Evolutionary conservation across 306 rosid species (phyloP).

Genomic region (Vigna mungo): DNA sequence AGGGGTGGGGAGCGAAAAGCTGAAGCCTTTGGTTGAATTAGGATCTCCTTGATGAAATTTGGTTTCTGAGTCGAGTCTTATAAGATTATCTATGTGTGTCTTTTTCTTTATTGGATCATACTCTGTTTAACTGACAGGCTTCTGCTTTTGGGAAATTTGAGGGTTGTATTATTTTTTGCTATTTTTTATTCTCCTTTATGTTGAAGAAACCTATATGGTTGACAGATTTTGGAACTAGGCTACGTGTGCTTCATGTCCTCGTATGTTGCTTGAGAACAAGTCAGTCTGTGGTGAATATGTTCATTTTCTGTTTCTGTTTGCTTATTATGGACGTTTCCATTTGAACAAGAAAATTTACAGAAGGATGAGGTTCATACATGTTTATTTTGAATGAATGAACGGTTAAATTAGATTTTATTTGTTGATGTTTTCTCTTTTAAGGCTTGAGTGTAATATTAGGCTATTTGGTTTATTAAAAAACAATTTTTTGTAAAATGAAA

Average conservation of each 20-base stretch:
- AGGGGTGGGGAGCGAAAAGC: background rate
- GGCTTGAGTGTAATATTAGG: background rate
- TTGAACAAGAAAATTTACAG: conserved; percentile 15
- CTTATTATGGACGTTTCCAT: background rate
- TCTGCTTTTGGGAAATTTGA: conserved; percentile 21
- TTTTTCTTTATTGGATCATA: background rate
- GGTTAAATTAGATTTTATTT: conserved; percentile 25
- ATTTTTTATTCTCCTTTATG: background rate
- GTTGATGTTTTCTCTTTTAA: conserved; percentile 11
- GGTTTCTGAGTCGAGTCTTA: conserved; percentile 5
- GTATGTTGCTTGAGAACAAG: background rate
- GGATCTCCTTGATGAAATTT: conserved; percentile 15
- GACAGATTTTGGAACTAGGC: background rate
- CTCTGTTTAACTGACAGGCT: background rate
- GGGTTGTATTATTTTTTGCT: background rate
- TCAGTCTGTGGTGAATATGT: conserved; percentile 12
- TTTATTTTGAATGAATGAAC: background rate
- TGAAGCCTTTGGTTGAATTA: conserved; percentile 3
- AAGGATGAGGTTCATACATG: background rate
- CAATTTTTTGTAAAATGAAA: background rate
- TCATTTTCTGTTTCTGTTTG: background rate
- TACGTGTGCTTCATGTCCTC: background rate
- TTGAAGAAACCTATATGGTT: conserved; percentile 1
- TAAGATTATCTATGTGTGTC: background rate
- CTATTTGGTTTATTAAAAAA: background rate